Evolutionary conservation across 2,329 filamentous ascomycete genomes (phyloP).

Genomic region (Pseudopithomyces maydicus): DNA sequence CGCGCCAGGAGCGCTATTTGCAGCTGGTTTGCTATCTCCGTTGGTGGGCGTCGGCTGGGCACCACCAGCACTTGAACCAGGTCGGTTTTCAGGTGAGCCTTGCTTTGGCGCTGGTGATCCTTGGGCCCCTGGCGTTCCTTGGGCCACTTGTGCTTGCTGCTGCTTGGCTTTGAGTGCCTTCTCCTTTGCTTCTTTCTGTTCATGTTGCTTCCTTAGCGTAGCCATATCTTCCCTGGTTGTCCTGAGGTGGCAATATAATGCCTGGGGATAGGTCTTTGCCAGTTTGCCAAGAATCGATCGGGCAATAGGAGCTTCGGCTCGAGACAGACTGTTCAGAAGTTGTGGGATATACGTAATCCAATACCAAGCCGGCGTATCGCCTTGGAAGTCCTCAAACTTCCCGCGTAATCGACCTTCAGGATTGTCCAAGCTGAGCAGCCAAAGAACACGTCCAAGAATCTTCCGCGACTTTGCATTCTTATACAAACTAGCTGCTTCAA

Average conservation of each 20-base stretch:
- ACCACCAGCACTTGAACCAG: slow-evolving; percentile 39
- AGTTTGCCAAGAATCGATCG: slow-evolving; percentile 89
- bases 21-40: slow-evolving; percentile 58
- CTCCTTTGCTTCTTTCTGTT: slow-evolving; percentile 59
- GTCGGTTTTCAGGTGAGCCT: slow-evolving; percentile 40
- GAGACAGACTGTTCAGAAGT: slow-evolving; percentile 85
- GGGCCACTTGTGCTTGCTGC: slow-evolving; percentile 50
- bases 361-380: slow-evolving; percentile 97
- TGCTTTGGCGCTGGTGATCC: slow-evolving; percentile 44
- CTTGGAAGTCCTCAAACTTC: slow-evolving; percentile 95
- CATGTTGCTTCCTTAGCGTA: slow-evolving; percentile 87
- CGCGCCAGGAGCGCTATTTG: slow-evolving; percentile 48
- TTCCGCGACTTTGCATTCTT: slow-evolving; percentile 97
- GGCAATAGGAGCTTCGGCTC: slow-evolving; percentile 88
- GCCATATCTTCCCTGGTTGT: slow-evolving; percentile 95
- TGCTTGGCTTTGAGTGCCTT: slow-evolving; percentile 59
- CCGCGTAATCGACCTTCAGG: slow-evolving; percentile 79
- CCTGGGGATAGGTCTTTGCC: slow-evolving; percentile 91
- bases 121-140: slow-evolving; percentile 52
- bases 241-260: slow-evolving; percentile 91
- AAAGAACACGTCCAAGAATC: slow-evolving; percentile 88
- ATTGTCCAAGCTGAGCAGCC: slow-evolving; percentile 93
- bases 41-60: slow-evolving; percentile 38
- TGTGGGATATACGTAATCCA: slow-evolving; percentile 99
- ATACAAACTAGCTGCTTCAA: slow-evolving; percentile 94